phyloP scores from a whole-genome alignment of 2,329 filamentous ascomycete species.

The Elsinoe arachidis region DNA sequence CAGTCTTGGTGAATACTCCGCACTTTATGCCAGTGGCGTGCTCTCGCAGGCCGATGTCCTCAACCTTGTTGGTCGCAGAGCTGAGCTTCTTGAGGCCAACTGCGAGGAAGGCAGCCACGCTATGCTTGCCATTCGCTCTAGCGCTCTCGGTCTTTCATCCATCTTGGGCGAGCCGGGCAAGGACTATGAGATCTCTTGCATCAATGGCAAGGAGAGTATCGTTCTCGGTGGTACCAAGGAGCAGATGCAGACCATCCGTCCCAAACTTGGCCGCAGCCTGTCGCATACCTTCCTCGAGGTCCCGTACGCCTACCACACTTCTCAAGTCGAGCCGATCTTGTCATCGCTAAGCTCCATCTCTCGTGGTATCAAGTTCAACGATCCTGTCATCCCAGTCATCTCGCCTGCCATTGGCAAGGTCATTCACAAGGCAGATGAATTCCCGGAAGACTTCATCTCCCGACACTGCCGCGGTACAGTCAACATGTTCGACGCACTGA shows the following conservation, averaged over 20 bases:
- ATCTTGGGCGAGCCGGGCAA: conserved; percentile 7
- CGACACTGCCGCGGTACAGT: conserved; percentile 33
- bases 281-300: conserved; percentile 19
- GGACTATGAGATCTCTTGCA: conserved; percentile 21
- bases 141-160: conserved; percentile 7
- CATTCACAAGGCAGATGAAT: conserved; percentile 17
- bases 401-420: conserved; percentile 23
- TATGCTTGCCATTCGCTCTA: conserved; percentile 23
- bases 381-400: conserved; percentile 25
- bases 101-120: conserved; percentile 21
- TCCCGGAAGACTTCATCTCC: conserved; percentile 20
- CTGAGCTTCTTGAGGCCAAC: conserved; percentile 24
- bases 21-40: conserved; percentile 30
- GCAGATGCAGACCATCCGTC: conserved; percentile 14
- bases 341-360: conserved; percentile 18
- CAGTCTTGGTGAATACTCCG: conserved; percentile 34
- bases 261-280: conserved; percentile 7
- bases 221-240: conserved; percentile 20
- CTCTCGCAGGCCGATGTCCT: conserved; percentile 28
- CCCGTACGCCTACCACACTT: conserved; percentile 27
- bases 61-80: conserved; percentile 29
- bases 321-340: conserved; percentile 25
- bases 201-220: conserved; percentile 21
- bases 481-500: conserved; percentile 23
- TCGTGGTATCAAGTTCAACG: conserved; percentile 18